Evolutionary conservation across 163 green algal species (phyloP).

Genomic region (Trebouxia gelatinosa): DNA sequence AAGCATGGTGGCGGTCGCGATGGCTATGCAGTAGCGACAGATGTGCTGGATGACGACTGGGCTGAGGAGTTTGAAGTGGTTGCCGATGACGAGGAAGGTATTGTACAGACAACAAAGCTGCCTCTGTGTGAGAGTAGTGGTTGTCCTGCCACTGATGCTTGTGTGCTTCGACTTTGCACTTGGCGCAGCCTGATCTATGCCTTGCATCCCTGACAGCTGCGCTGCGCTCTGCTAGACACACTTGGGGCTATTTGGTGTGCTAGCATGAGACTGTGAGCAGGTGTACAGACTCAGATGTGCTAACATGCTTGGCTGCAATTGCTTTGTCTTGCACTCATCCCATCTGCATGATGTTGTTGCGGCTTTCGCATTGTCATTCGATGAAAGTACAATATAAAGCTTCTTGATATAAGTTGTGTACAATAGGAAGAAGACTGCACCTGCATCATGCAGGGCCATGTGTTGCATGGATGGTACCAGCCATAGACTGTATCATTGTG

Average conservation of each 20-base stretch:
- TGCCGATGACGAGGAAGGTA: neutral
- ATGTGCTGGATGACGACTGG: constrained; percentile 22
- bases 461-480: neutral
- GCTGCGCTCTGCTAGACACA: neutral
- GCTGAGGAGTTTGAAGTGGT: neutral
- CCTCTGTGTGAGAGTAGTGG: neutral
- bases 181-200: no score
- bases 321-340: no score
- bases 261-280: no score
- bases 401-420: neutral
- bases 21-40: constrained; percentile 16
- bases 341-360: no score
- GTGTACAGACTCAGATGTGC: no score
- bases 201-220: no score
- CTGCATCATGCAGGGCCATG: neutral
- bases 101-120: neutral
- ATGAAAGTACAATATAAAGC: no score
- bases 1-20: neutral
- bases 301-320: no score
- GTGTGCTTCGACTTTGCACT: no score
- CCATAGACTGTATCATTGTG: neutral
- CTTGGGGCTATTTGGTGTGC: neutral
- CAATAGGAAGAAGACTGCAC: neutral
- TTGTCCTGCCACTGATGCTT: neutral
- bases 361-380: no score